These are phyloP conservation scores for Lasiodiplodia theobromae DNA, from an alignment of 2,329 filamentous ascomycete species.

Conservation along the genomic window DNA sequence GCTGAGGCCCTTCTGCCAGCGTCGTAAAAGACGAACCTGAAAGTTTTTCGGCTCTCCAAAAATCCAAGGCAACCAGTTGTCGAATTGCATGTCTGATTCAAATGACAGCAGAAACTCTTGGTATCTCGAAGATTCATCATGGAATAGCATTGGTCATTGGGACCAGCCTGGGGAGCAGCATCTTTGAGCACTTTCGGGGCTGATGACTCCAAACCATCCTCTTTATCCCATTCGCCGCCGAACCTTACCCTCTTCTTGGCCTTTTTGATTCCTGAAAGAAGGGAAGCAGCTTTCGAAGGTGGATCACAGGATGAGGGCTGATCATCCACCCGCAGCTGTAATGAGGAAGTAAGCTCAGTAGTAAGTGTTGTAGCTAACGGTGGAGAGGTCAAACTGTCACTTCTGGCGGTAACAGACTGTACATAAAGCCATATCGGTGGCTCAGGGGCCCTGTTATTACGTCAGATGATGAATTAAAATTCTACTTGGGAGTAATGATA, in stretches of 20 bases:
- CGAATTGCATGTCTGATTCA: slow-evolving; percentile 32
- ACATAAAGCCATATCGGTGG: slow-evolving; percentile 39
- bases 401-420: slow-evolving; percentile 33
- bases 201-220: not conserved
- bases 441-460: not conserved
- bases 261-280: not conserved
- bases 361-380: not conserved
- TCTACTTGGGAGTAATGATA: no score
- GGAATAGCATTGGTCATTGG: not conserved
- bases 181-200: not conserved
- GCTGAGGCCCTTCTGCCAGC: slow-evolving; percentile 12
- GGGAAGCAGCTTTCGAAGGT: not conserved
- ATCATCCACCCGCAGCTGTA: not conserved
- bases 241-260: not conserved
- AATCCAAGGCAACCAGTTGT: slow-evolving; percentile 34
- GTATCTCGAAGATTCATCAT: slow-evolving; percentile 36
- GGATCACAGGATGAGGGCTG: not conserved
- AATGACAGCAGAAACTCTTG: slow-evolving; percentile 37
- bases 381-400: not conserved
- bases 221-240: not conserved
- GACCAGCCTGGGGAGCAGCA: not conserved
- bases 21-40: slow-evolving; percentile 38
- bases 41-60: slow-evolving; percentile 35
- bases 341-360: not conserved
- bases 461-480: not conserved